Evolutionary conservation across 1,284 basidiomycete species (phyloP).

Genomic region (Pterulicium gracile): DNA sequence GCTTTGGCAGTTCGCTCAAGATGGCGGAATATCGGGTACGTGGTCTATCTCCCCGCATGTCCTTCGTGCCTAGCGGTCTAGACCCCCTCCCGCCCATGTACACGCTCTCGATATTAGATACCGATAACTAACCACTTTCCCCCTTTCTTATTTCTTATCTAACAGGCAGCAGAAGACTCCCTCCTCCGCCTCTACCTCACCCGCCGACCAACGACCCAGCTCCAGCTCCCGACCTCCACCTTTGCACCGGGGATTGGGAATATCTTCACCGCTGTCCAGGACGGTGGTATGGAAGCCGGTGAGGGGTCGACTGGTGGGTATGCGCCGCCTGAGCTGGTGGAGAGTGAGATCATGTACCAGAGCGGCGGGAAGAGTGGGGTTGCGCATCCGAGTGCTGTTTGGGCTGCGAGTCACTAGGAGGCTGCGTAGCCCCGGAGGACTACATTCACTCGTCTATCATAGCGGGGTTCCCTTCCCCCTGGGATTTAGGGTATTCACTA

Average conservation of each 20-base stretch:
- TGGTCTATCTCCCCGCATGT: constrained; percentile 7
- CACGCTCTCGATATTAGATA: constrained; percentile 3
- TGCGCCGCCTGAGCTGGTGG: constrained; percentile 40
- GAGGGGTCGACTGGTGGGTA: constrained; percentile 23
- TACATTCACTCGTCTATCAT: no score
- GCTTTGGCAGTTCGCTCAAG: constrained; percentile 83
- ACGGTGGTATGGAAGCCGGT: constrained; percentile 1
- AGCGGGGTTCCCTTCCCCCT: no score
- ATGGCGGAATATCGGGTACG: constrained; percentile 94
- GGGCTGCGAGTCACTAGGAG: background rate
- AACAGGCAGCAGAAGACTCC: constrained; percentile 76
- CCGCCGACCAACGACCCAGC: constrained; percentile 50
- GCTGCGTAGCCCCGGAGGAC: no score
- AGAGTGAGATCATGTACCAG: constrained; percentile 56
- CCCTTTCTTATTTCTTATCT: constrained; percentile 6
- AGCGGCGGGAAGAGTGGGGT: constrained; percentile 38
- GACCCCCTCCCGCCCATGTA: constrained; percentile 1
- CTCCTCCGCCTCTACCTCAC: constrained; percentile 76
- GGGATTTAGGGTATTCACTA: no score
- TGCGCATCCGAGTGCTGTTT: background rate
- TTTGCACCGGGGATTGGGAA: constrained; percentile 43
- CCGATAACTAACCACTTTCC: no score
- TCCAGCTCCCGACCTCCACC: constrained; percentile 62
- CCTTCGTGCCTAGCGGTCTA: background rate
- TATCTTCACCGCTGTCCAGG: constrained; percentile 24